These are phyloP conservation scores for Trametes villosa DNA, from an alignment of 768 basidiomycete species.

Conservation along the genomic window DNA sequence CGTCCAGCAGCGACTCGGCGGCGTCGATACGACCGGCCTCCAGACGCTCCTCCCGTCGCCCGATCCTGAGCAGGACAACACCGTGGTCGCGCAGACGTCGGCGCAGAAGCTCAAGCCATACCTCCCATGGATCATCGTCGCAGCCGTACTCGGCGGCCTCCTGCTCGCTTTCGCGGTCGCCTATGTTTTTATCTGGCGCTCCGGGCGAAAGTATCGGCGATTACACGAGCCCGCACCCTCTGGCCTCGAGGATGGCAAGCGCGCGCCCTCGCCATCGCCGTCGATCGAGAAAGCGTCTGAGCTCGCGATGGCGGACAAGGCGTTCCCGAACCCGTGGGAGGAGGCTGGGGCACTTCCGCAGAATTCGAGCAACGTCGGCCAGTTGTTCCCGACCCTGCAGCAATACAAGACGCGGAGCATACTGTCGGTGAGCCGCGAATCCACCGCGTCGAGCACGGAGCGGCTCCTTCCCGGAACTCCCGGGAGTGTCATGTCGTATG, in stretches of 20 bases:
- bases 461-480: not conserved
- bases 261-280: not conserved
- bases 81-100: constrained; percentile 15
- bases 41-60: constrained; percentile 29
- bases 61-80: constrained; percentile 24
- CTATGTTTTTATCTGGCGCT: constrained; percentile 24
- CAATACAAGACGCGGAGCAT: constrained; percentile 6
- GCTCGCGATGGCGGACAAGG: not conserved
- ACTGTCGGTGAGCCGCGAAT: not conserved
- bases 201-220: constrained; percentile 27
- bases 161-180: constrained; percentile 25
- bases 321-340: constrained; percentile 3
- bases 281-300: not conserved
- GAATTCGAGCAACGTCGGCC: not conserved
- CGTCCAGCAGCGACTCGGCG: constrained; percentile 35
- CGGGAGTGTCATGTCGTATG: not conserved
- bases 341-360: not conserved
- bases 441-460: not conserved
- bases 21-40: constrained; percentile 34
- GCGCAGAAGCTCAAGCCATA: constrained; percentile 27
- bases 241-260: constrained; percentile 25
- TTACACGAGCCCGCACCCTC: constrained; percentile 33
- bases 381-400: constrained; percentile 4
- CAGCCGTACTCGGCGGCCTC: constrained; percentile 26
- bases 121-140: constrained; percentile 34